Conservation (phyloP, 2,329 filamentous ascomycete species). For the Chrysosporium queenslandicum region DNA sequence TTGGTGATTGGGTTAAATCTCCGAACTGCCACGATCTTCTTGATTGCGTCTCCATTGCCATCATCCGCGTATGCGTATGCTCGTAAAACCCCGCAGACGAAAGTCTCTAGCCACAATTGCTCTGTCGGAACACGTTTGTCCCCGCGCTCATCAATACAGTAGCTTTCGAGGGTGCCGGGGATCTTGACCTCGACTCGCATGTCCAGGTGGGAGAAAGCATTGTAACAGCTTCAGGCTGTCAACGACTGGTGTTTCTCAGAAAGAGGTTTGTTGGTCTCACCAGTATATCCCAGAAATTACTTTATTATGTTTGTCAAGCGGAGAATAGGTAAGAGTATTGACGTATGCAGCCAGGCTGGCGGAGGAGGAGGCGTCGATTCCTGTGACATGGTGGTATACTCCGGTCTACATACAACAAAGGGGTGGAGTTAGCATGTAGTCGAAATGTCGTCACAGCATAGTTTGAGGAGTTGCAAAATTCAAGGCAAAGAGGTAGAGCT, state of each 20-base stretch:
- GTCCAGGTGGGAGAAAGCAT: slow-evolving; percentile 94
- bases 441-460: neutral
- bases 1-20: slow-evolving; percentile 96
- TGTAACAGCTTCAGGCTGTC: slow-evolving; percentile 62
- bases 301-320: slow-evolving; percentile 73
- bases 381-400: slow-evolving; percentile 95
- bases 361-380: slow-evolving; percentile 92
- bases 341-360: slow-evolving; percentile 96
- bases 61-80: slow-evolving; percentile 96
- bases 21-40: slow-evolving; percentile 93
- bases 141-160: slow-evolving; percentile 92
- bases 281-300: slow-evolving; percentile 92
- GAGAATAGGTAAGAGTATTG: slow-evolving; percentile 89
- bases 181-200: slow-evolving; percentile 99
- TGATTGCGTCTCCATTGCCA: slow-evolving; percentile 84
- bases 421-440: neutral
- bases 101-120: slow-evolving; percentile 93
- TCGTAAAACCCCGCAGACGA: slow-evolving; percentile 84
- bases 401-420: slow-evolving; percentile 51
- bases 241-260: slow-evolving; percentile 2
- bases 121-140: slow-evolving; percentile 91
- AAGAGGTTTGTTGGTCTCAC: slow-evolving; percentile 41
- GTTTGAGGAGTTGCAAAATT: slow-evolving; percentile 7
- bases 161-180: slow-evolving; percentile 90
- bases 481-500: neutral